Conservation (phyloP, 306 rosid genomes). For the Clitoria ternatea region DNA sequence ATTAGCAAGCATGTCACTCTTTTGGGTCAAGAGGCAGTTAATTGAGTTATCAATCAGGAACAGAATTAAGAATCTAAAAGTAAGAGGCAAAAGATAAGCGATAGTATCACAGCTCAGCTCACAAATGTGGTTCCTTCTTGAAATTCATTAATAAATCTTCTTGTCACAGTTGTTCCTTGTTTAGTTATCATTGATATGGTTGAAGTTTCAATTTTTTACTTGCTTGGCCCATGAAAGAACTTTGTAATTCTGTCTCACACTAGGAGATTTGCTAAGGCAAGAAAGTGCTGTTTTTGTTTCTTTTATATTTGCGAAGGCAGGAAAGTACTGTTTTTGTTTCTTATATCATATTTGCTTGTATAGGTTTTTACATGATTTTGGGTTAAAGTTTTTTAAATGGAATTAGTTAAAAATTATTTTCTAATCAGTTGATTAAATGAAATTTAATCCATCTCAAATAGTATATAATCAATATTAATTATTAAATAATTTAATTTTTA, state of each 20-base stretch:
- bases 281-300: no score
- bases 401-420: no score
- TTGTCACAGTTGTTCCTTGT: not conserved
- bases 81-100: constrained; percentile 53
- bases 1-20: constrained; percentile 76
- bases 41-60: constrained; percentile 47
- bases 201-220: not conserved
- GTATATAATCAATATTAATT: no score
- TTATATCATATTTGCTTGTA: no score
- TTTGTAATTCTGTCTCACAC: not conserved
- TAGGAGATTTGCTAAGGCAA: no score
- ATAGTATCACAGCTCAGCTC: constrained; percentile 15
- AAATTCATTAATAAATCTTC: constrained; percentile 9
- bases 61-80: constrained; percentile 44
- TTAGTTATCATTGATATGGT: not conserved
- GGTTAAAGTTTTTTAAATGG: no score
- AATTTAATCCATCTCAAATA: no score
- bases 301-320: no score
- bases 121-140: constrained; percentile 9
- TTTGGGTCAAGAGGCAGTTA: constrained; percentile 58
- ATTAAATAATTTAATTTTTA: no score
- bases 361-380: no score
- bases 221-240: not conserved
- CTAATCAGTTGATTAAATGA: no score
- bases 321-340: no score